Evolutionary conservation across 805 yeast species (phyloP), one percentile per base, ranked within the genome.

Genomic region (Isabelozyma gotoi): DNA sequence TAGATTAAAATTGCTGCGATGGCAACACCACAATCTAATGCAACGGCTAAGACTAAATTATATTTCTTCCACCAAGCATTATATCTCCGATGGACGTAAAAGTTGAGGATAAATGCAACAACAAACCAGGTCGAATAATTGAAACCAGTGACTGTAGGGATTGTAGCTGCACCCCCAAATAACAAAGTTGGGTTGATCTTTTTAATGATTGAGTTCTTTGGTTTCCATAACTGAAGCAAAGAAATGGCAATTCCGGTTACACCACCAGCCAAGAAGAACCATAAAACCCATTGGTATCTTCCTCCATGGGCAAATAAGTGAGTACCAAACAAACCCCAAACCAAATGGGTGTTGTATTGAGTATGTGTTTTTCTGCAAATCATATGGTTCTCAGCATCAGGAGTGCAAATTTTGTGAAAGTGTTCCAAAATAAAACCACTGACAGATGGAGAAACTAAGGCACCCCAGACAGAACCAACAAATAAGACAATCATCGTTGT

Each of bases 311-410:
- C 19, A 20, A 49, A 49, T 2, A 49, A 11, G 16, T 49, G 44
- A 16, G 41, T 38, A 11, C 50, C 52, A 29, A 47, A 46, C 18
- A 48, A 36, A 4, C 52, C 52, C 52, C 52, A 48, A 10, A 48
- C 48, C 36, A 48, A 46, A 35, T 48, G 50, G 11, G 35, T 38
- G 35, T 48, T 48, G 35, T 29, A 48, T 20, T 33, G 41, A 14
- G 48, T 44, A 34, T 35, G 43, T 3, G 35, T 27, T 19, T 39
- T 43, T 33, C 45, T 43, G 37, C 52, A 48, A 21, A 32, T 40
- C 52, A 48, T 46, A 36, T 48, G 35, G 38, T 48, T 49, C 19
- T 36, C 27, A 2, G 50, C 52, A 27, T 43, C 18, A 2, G 39
- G 5, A 4, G 48, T 33, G 20, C 52, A 49, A 12, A 46, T 39